Conservation (phyloP, 1,284 basidiomycete genomes). For the Naganishia liquefaciens region DNA sequence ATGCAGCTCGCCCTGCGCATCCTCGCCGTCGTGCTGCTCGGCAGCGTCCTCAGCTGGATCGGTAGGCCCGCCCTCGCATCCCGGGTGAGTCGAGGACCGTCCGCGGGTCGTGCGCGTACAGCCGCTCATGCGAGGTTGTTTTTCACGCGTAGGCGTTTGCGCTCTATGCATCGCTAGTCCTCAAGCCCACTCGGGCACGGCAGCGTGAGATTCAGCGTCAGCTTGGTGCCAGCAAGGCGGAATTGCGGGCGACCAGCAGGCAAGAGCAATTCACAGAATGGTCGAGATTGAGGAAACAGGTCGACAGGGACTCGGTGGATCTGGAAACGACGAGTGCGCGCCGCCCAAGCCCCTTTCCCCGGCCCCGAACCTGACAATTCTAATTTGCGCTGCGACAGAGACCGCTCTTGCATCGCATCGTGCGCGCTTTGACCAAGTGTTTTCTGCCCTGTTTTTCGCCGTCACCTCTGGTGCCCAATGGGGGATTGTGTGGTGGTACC, state of each 20-base stretch:
- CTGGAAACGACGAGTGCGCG: slow-evolving; percentile 88
- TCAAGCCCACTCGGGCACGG: slow-evolving; percentile 3
- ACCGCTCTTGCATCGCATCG: slow-evolving; percentile 65
- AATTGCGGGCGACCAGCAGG: slow-evolving; percentile 83
- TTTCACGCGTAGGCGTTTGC: slow-evolving; percentile 33
- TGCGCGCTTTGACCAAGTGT: slow-evolving; percentile 69
- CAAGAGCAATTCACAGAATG: slow-evolving; percentile 99
- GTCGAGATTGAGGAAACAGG: slow-evolving; percentile 86
- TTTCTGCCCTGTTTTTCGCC: slow-evolving; percentile 74
- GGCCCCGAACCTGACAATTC: not conserved
- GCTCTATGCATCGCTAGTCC: slow-evolving; percentile 31
- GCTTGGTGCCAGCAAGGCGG: slow-evolving; percentile 75
- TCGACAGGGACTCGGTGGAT: slow-evolving; percentile 90
- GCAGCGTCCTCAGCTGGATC: slow-evolving; percentile 81
- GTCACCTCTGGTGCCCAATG: slow-evolving; percentile 81
- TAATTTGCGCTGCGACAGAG: slow-evolving; percentile 59
- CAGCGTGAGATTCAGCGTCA: slow-evolving; percentile 66
- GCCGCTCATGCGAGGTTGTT: not conserved
- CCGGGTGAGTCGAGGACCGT: slow-evolving; percentile 60
- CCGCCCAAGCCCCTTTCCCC: no score
- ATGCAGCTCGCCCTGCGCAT: slow-evolving; percentile 69
- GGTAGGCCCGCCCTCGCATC: slow-evolving; percentile 78
- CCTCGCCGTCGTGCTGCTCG: slow-evolving; percentile 74
- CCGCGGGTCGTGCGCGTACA: not conserved
- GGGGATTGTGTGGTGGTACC: slow-evolving; percentile 82